Base-by-base conservation (phyloP, 225 moss, liverwort and hornwort species). In the Climacium dendroides region DNA sequence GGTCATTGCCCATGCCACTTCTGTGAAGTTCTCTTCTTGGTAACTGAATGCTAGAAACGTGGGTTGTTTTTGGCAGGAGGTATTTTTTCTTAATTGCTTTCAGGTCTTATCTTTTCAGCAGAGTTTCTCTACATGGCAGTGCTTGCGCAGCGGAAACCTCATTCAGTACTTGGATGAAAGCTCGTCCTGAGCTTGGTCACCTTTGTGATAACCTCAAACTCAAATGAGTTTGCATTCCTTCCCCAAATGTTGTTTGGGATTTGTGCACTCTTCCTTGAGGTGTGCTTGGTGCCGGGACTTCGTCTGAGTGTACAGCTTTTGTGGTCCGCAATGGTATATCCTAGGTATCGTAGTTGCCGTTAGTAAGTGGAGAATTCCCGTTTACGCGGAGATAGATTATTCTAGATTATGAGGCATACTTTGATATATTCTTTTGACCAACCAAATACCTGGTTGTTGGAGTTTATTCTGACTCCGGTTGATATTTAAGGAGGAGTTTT, bases 141-240 rank as follows among this genome's bases (percentile, higher is more conserved):
- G 92, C 94, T 52, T 89, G 83, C 70, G 94, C 95, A 81, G 95
- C 94, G 71, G 97, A 91, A 73, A 86, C 88, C 39, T 94, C 95
- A 77, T 99, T 99, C 87, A 91, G 91, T 86, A 80, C 91, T 84
- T 99, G 99, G 99, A 99, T 99, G 96, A 90, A 95, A 89, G 99
- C 93, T 91, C 97, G 96, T 60, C 99, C 99, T 85, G 99, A 99
- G 95, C 96, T 99, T 87, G 99, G 95, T 85, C 99, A 99, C 87
- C 97, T 99, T 78, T 99, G 97, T 89, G 99, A 96, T 60, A 99
- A 97, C 85, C 93, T 99, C 86, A 99, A 99, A 93, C 95, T 99
- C 69, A 95, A 96, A 79, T 99, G 93, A 90, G 91, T 87, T 85
- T 64, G 84, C 76, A 88, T 85, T 81, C 25, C 87, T 89, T 50